Base-by-base conservation (phyloP, 495 filamentous ascomycete species). In the Aspergillus coremiiformis region DNA sequence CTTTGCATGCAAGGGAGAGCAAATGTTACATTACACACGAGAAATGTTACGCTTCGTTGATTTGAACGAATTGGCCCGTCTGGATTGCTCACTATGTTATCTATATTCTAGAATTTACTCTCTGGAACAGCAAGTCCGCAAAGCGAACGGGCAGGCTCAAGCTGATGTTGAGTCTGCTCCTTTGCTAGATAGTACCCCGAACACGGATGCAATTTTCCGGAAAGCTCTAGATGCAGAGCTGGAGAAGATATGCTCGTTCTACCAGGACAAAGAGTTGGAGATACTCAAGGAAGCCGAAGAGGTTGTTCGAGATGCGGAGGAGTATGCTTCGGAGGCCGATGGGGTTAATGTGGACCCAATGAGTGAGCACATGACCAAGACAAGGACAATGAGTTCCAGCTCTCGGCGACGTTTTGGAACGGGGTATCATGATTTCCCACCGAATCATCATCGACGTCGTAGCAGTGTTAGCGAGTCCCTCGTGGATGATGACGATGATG, bases 171-270 rank as follows among this genome's bases (percentile, higher is more conserved):
- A 98, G 73, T 83, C 83, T 12, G 86, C 90, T 11, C 92, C 93
- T 3, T 78, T 96, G 20, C 83, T 98, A 47, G 79, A 78, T 39
- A 68, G 66, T 39, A 53, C 69, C 4, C 67, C 72, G 29, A 84
- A 95, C 57, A 82, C 89, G 26, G 90, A 97, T 67, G 69, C 75
- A 14, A 71, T 89, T 51, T 98, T 96, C 60, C 74, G 74, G 44
- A 81, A 83, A 49, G 84, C 89, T 24, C 77, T 98, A 8, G 93
- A 97, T 67, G 75, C 83, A 2, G 93, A 97, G 64, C 70, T 98
- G 48, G 90, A 96, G 66, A 97, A 96, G 73, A 86, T 97, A 49
- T 86, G 81, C 62, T 85, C 84, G 1, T 98, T 97, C 69, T 97
- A 89, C 68, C 79, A 80, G 51, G 69, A 86, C 44, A 97, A 97